A percentile compares a stretch with the other conserved stretches of the same genome.
Evolutionary conservation across 345 rosid genomes (phyloP).

Genomic region (Pistacia atlantica): DNA sequence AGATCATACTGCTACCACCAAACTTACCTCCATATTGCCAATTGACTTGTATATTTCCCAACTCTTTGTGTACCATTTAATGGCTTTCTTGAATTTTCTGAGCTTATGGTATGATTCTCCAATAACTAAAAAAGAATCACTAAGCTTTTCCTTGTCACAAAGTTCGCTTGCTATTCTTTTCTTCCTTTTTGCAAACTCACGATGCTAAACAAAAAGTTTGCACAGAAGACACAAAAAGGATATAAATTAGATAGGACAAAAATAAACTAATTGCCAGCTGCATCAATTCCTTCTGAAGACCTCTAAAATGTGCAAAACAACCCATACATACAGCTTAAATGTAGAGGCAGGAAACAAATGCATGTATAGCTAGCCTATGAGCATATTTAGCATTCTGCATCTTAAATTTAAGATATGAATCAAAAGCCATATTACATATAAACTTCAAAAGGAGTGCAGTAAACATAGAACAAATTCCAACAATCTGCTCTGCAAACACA

Average conservation of each 20-base stretch:
- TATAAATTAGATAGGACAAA: conserved; percentile 19
- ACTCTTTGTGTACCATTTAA: conserved; percentile 72
- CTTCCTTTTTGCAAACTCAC: conserved; percentile 75
- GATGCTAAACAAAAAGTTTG: conserved; percentile 56
- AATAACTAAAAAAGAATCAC: conserved; percentile 73
- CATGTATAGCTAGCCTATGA: not conserved
- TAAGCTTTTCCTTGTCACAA: conserved; percentile 77
- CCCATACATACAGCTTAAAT: not conserved
- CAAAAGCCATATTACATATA: not conserved
- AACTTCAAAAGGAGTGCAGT: not conserved
- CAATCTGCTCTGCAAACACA: not conserved
- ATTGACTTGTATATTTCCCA: conserved; percentile 71
- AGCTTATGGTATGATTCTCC: conserved; percentile 93
- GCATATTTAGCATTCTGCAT: not conserved
- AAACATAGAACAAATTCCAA: conserved; percentile 1
- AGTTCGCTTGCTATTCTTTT: conserved; percentile 70
- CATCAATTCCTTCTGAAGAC: conserved; percentile 11
- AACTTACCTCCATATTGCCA: conserved; percentile 78
- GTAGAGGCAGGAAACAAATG: not conserved
- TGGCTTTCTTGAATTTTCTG: conserved; percentile 69
- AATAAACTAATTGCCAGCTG: not conserved
- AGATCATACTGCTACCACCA: conserved; percentile 20
- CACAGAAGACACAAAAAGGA: conserved; percentile 24
- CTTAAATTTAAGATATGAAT: not conserved
- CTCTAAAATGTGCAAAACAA: not conserved